Conservation (phyloP, 169 alveolate genomes). For the Eimeria acervulina region DNA sequence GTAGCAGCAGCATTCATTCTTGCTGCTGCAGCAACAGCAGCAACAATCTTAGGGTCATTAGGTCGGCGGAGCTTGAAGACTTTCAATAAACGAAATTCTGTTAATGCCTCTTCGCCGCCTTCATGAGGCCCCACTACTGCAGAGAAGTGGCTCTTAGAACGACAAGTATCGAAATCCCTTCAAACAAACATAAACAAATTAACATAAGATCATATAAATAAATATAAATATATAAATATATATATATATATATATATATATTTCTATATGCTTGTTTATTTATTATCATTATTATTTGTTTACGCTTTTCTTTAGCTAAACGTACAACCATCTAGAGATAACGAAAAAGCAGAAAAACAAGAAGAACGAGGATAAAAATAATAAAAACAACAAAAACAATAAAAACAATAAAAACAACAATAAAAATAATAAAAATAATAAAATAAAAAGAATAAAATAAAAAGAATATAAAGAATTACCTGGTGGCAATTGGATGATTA, state of each 20-base stretch:
- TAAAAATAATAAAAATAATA: too few species aligned
- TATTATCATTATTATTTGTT: too few species aligned
- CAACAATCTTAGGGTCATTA: slow-evolving; percentile 40
- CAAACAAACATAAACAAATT: background rate
- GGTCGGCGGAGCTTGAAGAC: slow-evolving; percentile 80
- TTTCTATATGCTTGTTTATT: too few species aligned
- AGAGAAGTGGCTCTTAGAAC: slow-evolving; percentile 87
- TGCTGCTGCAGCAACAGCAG: slow-evolving; percentile 75
- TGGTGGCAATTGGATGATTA: slow-evolving; percentile 87
- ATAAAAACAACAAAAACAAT: too few species aligned
- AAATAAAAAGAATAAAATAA: too few species aligned
- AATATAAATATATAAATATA: background rate
- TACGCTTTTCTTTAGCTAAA: background rate
- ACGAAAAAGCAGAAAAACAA: background rate
- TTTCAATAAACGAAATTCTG: slow-evolving; percentile 86
- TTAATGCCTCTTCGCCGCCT: slow-evolving; percentile 89
- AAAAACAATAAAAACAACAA: too few species aligned
- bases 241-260: too few species aligned
- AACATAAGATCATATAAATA: background rate
- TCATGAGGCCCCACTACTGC: slow-evolving; percentile 86
- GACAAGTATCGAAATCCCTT: slow-evolving; percentile 85
- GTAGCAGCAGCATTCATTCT: background rate
- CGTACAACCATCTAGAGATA: background rate
- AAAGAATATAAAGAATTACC: background rate
- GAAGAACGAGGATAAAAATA: background rate